Base-by-base conservation (phyloP, 495 filamentous ascomycete species). In the Durotheca rogersii region DNA sequence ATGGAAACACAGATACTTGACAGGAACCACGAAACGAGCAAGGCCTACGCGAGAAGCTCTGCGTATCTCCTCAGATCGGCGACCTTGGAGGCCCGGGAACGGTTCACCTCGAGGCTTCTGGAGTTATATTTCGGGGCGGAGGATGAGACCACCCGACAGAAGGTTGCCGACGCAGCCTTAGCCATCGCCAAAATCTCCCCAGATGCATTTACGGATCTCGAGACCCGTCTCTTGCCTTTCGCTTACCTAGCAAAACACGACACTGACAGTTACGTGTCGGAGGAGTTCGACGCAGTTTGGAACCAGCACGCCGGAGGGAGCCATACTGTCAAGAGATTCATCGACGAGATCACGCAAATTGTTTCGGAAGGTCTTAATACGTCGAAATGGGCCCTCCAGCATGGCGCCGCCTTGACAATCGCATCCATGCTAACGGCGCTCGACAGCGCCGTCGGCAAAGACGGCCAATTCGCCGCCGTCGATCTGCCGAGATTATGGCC, bases 171-270 rank as follows among this genome's bases (percentile, higher is more conserved):
- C 58, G 82, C 88, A 14, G 66, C 94, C 6, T 76, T 89, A 37
- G 83, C 89, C 4, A 70, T 93, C 1, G 86, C 89, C 14, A 96
- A 96, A 67, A 72, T 89, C 51, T 89, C 93, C 2, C 86, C 89
- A 16, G 93, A 98, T 63, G 82, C 88, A 15, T 96, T 96, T 67
- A 85, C 81, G 50, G 76, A 83, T 4, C 72, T 96, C 30, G 86
- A 91, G 37, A 69, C 81, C 0, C 78, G 80, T 1, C 79, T 90
- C 2, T 68, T 96, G 14, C 93, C 93, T 0, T 90, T 98, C 56
- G 80, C 91, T 4, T 98, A 93, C 61, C 72, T 96, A 7, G 88
- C 80, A 11, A 90, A 90, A 59, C 85, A 95, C 64, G 92, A 96
- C 62, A 79, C 79, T 4, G 81, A 90, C 50, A 84, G 87, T 17